Evolutionary conservation across 2,329 filamentous ascomycete genomes (phyloP).

Genomic region (Penicillium janthinellum): DNA sequence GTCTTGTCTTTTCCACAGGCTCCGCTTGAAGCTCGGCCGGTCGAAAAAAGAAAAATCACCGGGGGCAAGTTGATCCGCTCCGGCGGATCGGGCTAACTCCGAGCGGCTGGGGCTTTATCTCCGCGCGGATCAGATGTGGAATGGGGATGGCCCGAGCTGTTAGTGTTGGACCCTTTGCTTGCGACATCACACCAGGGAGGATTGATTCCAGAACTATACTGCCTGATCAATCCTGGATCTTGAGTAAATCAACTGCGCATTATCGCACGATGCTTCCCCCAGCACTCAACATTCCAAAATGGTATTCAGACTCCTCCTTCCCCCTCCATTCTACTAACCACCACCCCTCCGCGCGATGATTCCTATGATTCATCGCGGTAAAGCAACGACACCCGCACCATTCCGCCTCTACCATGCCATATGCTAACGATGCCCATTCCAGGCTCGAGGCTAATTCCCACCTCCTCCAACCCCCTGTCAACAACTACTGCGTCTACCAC

Average conservation of each 20-base stretch:
- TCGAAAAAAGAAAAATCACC: slow-evolving; percentile 37
- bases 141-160: not conserved
- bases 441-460: slow-evolving; percentile 93
- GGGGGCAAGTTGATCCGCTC: slow-evolving; percentile 31
- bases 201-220: not conserved
- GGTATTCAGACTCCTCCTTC: slow-evolving; percentile 31
- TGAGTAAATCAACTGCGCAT: not conserved
- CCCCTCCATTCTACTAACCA: slow-evolving; percentile 2
- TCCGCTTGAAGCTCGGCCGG: slow-evolving; percentile 19
- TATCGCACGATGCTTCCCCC: slow-evolving; percentile 36
- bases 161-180: not conserved
- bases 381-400: not conserved
- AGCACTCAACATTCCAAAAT: slow-evolving; percentile 51
- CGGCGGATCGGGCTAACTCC: slow-evolving; percentile 30
- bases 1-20: slow-evolving; percentile 12
- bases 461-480: slow-evolving; percentile 88
- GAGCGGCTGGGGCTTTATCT: slow-evolving; percentile 27
- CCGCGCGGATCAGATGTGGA: slow-evolving; percentile 20
- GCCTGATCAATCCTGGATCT: too few species aligned
- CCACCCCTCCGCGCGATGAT: slow-evolving; percentile 18
- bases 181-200: not conserved
- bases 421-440: not conserved
- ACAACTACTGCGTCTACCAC: slow-evolving; percentile 97
- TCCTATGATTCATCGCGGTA: slow-evolving; percentile 18
- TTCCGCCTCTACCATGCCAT: too few species aligned